phyloP scores from a whole-genome alignment of 768 basidiomycete species.

The Russula sp. region DNA sequence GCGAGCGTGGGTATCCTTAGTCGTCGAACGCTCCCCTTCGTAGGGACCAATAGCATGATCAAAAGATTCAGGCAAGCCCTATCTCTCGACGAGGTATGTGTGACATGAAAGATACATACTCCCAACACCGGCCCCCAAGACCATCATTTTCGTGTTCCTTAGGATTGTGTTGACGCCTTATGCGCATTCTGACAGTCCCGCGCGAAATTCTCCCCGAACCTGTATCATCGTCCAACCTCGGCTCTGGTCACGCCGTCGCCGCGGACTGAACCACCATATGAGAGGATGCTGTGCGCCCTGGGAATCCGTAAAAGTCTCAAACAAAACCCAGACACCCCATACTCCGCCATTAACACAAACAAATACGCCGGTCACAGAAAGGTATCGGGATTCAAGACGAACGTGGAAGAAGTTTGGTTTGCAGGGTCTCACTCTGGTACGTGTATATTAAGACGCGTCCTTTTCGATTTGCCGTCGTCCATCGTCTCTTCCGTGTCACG shows the following conservation, averaged over 20 bases:
- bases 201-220: conserved; percentile 53
- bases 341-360: background rate
- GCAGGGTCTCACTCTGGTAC: conserved; percentile 16
- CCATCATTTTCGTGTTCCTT: background rate
- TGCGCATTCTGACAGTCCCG: conserved; percentile 41
- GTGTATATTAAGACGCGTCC: background rate
- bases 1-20: conserved; percentile 61
- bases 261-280: conserved; percentile 23
- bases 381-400: background rate
- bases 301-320: background rate
- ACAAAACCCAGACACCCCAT: conserved; percentile 4
- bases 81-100: conserved; percentile 62
- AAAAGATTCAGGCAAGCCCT: conserved; percentile 71
- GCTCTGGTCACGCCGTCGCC: background rate
- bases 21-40: conserved; percentile 58
- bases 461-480: background rate
- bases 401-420: conserved; percentile 21
- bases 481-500: background rate
- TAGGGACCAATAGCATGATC: conserved; percentile 52
- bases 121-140: background rate
- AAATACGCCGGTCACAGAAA: no score
- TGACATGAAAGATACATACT: background rate
- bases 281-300: background rate
- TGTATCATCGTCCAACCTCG: conserved; percentile 44
- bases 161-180: background rate